Evolutionary conservation across 106 monocot species (phyloP).

Genomic region (Phalaenopsis equestris): DNA sequence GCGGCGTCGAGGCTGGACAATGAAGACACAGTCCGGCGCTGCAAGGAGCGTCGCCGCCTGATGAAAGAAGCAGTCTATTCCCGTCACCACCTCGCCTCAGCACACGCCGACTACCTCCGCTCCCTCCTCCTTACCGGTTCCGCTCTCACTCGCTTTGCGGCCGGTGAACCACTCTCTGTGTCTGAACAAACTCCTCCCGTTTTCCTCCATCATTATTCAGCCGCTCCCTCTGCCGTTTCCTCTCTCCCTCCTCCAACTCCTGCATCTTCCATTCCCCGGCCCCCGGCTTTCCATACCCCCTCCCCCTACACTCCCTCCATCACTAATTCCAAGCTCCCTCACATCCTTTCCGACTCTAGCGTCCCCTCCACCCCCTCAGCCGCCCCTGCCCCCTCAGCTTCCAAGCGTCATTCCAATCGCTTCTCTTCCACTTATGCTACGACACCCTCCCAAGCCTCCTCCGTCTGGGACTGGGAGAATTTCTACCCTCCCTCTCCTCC

Average conservation of each 20-base stretch:
- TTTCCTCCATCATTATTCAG: conserved; percentile 27
- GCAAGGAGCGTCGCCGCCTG: conserved; percentile 86
- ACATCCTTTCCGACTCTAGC: conserved; percentile 24
- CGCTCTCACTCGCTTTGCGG: conserved; percentile 65
- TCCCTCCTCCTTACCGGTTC: conserved; percentile 69
- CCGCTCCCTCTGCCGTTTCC: conserved; percentile 5
- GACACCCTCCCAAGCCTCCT: conserved; percentile 80
- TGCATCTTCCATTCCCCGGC: conserved; percentile 18
- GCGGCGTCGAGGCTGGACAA: conserved; percentile 71
- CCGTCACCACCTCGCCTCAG: conserved; percentile 80
- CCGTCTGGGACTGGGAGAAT: conserved; percentile 94
- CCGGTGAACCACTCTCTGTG: conserved; percentile 61
- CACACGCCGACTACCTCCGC: conserved; percentile 84
- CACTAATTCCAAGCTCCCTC: conserved; percentile 29
- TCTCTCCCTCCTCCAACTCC: conserved; percentile 22
- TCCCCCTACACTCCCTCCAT: conserved; percentile 11
- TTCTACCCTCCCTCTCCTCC: conserved; percentile 94
- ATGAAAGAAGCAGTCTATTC: conserved; percentile 70
- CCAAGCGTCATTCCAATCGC: conserved; percentile 8
- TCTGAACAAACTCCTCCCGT: conserved; percentile 60
- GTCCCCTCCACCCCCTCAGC: conserved; percentile 14
- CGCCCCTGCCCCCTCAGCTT: conserved; percentile 14
- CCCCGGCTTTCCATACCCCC: not conserved
- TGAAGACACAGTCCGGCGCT: conserved; percentile 89
- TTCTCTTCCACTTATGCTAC: conserved; percentile 16